Percentiles rank a stretch among this genome's conserved stretches.
phyloP scores from a whole-genome alignment of 208 protist genomes.

The Leishmania mexicana region DNA sequence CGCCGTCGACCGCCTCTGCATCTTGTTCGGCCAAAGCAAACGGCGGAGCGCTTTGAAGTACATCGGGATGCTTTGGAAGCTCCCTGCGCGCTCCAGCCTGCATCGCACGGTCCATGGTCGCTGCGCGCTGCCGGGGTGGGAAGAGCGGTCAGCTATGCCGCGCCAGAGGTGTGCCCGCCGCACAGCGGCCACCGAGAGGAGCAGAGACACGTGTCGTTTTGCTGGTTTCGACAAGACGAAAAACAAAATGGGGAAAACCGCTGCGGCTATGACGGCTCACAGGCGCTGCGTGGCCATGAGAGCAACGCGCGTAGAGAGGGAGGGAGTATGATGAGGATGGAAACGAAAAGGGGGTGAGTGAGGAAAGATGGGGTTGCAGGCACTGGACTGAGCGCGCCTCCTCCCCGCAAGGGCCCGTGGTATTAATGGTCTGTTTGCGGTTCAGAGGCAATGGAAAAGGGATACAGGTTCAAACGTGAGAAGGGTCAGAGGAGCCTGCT shows the following conservation, averaged over 20 bases:
- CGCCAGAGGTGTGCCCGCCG: constrained; percentile 1
- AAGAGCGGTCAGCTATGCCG: not conserved
- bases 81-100: not conserved
- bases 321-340: not conserved
- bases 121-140: not conserved
- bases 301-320: not conserved
- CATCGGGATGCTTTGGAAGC: not conserved
- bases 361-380: not conserved
- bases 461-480: not conserved
- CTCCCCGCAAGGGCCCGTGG: not conserved
- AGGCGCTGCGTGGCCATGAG: not conserved
- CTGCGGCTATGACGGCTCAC: not conserved
- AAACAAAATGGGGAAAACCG: not conserved
- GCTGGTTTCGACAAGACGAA: not conserved
- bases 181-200: not conserved
- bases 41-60: not conserved
- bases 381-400: not conserved
- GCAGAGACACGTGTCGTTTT: not conserved
- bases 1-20: not conserved
- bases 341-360: not conserved
- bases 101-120: not conserved
- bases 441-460: not conserved
- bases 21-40: not conserved
- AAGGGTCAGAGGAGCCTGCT: not conserved
- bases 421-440: too few relatives aligned